These are phyloP conservation scores for Cladosporium oxysporum DNA, from an alignment of 2,329 filamentous ascomycete genomes.

Conservation along the genomic window DNA sequence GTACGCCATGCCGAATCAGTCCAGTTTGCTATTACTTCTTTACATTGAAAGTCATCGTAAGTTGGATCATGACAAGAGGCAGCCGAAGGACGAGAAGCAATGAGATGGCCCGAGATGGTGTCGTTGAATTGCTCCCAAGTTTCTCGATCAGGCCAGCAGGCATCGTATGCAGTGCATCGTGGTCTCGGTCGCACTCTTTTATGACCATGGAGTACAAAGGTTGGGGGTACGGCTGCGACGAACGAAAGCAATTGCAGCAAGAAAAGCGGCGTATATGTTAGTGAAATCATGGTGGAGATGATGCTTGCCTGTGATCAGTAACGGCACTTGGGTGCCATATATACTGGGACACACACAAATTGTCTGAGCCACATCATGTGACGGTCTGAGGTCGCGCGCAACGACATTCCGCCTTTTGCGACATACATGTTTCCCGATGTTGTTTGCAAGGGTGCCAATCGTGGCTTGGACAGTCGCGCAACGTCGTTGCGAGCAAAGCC, in stretches of 20 bases:
- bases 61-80: neutral
- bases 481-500: neutral
- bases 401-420: neutral
- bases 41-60: neutral
- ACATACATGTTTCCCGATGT: neutral
- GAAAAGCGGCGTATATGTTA: neutral
- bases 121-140: neutral
- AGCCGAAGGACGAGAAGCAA: neutral
- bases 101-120: neutral
- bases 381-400: neutral
- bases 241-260: neutral
- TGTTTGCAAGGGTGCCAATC: neutral
- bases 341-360: neutral
- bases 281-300: neutral
- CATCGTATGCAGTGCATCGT: neutral
- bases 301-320: neutral
- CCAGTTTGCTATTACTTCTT: neutral
- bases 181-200: neutral
- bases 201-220: neutral
- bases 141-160: neutral
- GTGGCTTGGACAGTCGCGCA: neutral
- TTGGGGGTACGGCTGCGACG: neutral
- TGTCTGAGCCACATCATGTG: neutral
- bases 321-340: neutral
- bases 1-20: neutral